phyloP scores from a whole-genome alignment of 768 basidiomycete genomes.

The Rhodotorula sphaerocarpa region DNA sequence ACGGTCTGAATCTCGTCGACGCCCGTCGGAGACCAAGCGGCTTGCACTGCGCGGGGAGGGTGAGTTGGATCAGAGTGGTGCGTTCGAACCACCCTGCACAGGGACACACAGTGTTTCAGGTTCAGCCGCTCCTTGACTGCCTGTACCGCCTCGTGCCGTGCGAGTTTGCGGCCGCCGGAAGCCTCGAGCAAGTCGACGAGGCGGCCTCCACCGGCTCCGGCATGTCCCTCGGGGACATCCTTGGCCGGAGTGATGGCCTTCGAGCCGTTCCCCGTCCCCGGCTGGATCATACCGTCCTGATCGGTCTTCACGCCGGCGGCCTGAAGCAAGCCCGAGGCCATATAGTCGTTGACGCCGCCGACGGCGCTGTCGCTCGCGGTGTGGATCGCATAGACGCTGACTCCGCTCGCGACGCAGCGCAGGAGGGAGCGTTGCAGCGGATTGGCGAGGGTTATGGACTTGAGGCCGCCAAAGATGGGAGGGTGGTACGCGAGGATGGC shows the following conservation, averaged over 20 bases:
- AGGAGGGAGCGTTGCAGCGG: slow-evolving; percentile 74
- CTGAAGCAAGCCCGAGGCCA: slow-evolving; percentile 48
- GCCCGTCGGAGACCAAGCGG: slow-evolving; percentile 15
- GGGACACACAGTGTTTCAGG: slow-evolving; percentile 1
- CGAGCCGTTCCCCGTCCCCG: slow-evolving; percentile 9
- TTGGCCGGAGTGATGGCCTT: slow-evolving; percentile 2
- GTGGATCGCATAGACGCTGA: slow-evolving; percentile 81
- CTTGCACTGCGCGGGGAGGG: slow-evolving; percentile 23
- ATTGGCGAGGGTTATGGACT: slow-evolving; percentile 66
- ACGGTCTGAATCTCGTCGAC: slow-evolving; percentile 49
- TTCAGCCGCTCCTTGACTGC: background rate
- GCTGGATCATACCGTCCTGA: background rate
- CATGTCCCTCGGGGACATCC: slow-evolving; percentile 17
- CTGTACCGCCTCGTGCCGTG: background rate
- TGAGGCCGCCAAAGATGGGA: slow-evolving; percentile 66
- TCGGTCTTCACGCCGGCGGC: background rate
- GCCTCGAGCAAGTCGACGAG: slow-evolving; percentile 12
- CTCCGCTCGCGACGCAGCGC: slow-evolving; percentile 67
- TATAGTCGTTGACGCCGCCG: slow-evolving; percentile 86
- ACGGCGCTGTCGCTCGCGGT: slow-evolving; percentile 75
- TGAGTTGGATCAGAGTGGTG: background rate
- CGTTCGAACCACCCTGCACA: too few relatives aligned
- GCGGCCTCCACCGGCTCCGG: slow-evolving; percentile 22
- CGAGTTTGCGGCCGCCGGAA: background rate
- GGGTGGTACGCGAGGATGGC: slow-evolving; percentile 74